Evolutionary conservation across 2,329 filamentous ascomycete species (phyloP).

Genomic region (Aspergillus pseudoviridinutans): DNA sequence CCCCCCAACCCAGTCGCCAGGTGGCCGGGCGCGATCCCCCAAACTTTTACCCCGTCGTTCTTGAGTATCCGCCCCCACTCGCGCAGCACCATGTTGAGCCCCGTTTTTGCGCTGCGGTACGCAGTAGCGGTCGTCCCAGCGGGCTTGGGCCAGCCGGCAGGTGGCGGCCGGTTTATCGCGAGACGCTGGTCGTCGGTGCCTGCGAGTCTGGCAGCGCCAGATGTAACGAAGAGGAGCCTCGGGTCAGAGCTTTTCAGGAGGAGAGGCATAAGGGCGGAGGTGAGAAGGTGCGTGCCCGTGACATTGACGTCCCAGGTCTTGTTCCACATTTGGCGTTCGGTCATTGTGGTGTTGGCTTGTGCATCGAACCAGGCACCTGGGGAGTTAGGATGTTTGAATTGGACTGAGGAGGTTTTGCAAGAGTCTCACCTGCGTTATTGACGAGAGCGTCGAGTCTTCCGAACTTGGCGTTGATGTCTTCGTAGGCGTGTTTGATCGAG

Average conservation of each 20-base stretch:
- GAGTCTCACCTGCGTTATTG: conserved; percentile 53
- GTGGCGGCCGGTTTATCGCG: conserved; percentile 4
- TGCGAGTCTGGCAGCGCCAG: conserved; percentile 7
- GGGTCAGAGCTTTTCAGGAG: conserved; percentile 46
- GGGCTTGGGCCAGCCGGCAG: conserved; percentile 15
- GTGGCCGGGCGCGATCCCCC: conserved; percentile 46
- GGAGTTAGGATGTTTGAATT: background rate
- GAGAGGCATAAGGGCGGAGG: conserved; percentile 50
- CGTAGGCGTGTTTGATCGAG: conserved; percentile 48
- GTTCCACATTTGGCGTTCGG: conserved; percentile 42
- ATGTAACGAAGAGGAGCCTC: conserved; percentile 32
- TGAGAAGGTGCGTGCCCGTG: conserved; percentile 44
- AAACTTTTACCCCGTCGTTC: conserved; percentile 51
- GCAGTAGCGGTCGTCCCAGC: conserved; percentile 12
- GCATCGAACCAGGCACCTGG: background rate
- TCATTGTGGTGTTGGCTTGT: background rate
- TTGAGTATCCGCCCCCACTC: conserved; percentile 43
- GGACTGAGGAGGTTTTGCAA: background rate
- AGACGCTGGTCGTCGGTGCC: conserved; percentile 7
- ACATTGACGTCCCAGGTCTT: conserved; percentile 51
- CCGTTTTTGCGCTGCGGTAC: conserved; percentile 44
- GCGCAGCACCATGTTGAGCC: conserved; percentile 49
- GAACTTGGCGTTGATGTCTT: conserved; percentile 39
- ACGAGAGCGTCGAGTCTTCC: conserved; percentile 51
- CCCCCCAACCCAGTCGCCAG: conserved; percentile 47